Base-by-base conservation (phyloP, 768 basidiomycete species). In the Phylloporus scabripes region DNA sequence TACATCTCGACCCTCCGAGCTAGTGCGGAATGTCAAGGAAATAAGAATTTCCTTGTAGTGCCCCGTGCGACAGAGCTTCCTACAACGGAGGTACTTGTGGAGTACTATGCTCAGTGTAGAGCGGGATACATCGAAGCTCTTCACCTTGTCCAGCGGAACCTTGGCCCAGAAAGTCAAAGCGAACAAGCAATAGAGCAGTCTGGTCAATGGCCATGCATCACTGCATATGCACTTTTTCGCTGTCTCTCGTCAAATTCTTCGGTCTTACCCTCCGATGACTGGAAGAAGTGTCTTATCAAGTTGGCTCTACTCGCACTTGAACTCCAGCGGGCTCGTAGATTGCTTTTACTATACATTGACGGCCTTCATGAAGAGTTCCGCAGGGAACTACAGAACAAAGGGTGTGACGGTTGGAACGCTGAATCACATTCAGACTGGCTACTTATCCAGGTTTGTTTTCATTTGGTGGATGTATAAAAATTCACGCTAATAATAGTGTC, bases 381-480 rank as follows among this genome's bases (percentile, higher is more conserved):
- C 12, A 28, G 14, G 15, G 48, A 49, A 17, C 4, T 49, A 21
- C 24, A n/a, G 7, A 49, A 49, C 17, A 34, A 49, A 10, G 41
- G 41, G 17, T 49, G 48, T 26, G 34, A 43, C 14, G 42, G 49
- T 2, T 59, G 56, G 54, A 26, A 60, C 14, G 45, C 54, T 0
- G 49, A 60, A 32, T 14, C 20, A 2, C 49, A 67, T 40, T 60
- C 67, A 0, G 73, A 74, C 45, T 77, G 74, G 76, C 54, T 74
- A 1, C 51, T 76, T 18, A 67, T 76, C 10, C 75, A 77, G 63
- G 70, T 74, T 8, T 34, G 42, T 46, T 31, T 46, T n/a, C n/a
- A n/a, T n/a, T n/a, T n/a, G n/a, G n/a, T n/a, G n/a, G n/a, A n/a
- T n/a, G n/a, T n/a, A n/a, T n/a, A n/a, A n/a, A n/a, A n/a, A n/a